phyloP scores from a whole-genome alignment of 2,329 filamentous ascomycete genomes.

The Phoma sp. region DNA sequence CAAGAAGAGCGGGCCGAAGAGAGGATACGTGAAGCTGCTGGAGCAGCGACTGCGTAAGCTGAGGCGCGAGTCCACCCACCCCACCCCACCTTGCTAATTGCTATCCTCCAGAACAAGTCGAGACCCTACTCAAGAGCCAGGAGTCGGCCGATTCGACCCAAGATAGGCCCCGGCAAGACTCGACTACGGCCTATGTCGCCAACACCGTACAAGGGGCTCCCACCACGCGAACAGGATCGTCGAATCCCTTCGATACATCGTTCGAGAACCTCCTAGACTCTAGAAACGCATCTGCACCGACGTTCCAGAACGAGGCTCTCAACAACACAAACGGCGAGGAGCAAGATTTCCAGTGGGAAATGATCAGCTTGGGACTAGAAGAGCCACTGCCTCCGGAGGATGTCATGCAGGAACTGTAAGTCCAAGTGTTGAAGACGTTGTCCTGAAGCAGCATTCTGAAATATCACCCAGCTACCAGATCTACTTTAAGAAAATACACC shows the following conservation, averaged over 20 bases:
- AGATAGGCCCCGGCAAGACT: constrained; percentile 31
- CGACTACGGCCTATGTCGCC: constrained; percentile 40
- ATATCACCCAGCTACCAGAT: constrained; percentile 68
- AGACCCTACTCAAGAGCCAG: constrained; percentile 85
- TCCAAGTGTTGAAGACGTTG: neutral
- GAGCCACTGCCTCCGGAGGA: constrained; percentile 80
- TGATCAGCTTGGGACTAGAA: constrained; percentile 80
- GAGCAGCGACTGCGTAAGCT: constrained; percentile 87
- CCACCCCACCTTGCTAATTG: constrained; percentile 14
- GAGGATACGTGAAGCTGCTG: constrained; percentile 91
- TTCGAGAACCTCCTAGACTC: constrained; percentile 18
- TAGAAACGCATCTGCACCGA: constrained; percentile 25
- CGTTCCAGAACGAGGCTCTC: constrained; percentile 22
- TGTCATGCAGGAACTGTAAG: constrained; percentile 83
- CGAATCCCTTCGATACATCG: constrained; percentile 9
- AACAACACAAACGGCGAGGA: constrained; percentile 27
- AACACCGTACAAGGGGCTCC: constrained; percentile 36
- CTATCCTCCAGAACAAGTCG: constrained; percentile 76
- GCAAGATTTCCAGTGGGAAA: constrained; percentile 74
- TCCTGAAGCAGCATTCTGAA: constrained; percentile 14
- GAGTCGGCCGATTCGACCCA: constrained; percentile 55
- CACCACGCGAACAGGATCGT: constrained; percentile 25
- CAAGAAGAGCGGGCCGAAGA: constrained; percentile 92
- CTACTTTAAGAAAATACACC: constrained; percentile 90
- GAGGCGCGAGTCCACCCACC: neutral